Base-by-base conservation (phyloP, 2,329 filamentous ascomycete genomes). In the Xylaria digitata region DNA sequence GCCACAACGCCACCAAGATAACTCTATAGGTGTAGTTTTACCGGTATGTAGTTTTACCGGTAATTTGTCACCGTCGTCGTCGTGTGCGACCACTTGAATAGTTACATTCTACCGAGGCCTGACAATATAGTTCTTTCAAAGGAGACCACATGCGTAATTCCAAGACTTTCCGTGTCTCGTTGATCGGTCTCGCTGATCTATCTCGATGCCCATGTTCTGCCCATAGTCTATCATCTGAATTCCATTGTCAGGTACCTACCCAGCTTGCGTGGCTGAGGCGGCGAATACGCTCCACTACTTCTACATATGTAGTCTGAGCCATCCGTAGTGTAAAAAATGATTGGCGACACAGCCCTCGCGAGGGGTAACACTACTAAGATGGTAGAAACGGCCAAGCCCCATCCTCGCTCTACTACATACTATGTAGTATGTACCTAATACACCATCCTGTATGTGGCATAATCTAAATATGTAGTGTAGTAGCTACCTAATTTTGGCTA, bases 221-320 rank as follows among this genome's bases (percentile, higher is more conserved):
- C 7, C 42, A 49, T 50, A n/a, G n/a, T n/a, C n/a, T n/a, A n/a
- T 6, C 19, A n/a, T 15, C 50, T 42, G 34, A 11, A 43, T 42
- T 45, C 52, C 37, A 46, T 48, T 43, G 30, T 55, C 23, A 30
- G 55, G 37, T 40, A 23, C 19, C 11, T 49, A 21, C 15, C 17
- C 30, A 40, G 45, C 2, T 56, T 7, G 21, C 59, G 64, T 63
- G 64, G 60, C 60, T 63, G 64, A 63, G 59, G 54, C 60, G 49
- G 54, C 46, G n/a, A 57, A 62, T 48, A 37, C 45, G 55, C 43
- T 30, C 42, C 37, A 8, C 34, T 37, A 11, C 34, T 37, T 9
- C 8, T 37, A 37, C 34, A 26, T 26, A 26, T 37, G 34, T 37
- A 34, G 64, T 59, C 64, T 66, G 48, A 66, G 64, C 49, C 54